Base-by-base conservation (phyloP, 2,329 filamentous ascomycete species). In the Talaromyces sp. region DNA sequence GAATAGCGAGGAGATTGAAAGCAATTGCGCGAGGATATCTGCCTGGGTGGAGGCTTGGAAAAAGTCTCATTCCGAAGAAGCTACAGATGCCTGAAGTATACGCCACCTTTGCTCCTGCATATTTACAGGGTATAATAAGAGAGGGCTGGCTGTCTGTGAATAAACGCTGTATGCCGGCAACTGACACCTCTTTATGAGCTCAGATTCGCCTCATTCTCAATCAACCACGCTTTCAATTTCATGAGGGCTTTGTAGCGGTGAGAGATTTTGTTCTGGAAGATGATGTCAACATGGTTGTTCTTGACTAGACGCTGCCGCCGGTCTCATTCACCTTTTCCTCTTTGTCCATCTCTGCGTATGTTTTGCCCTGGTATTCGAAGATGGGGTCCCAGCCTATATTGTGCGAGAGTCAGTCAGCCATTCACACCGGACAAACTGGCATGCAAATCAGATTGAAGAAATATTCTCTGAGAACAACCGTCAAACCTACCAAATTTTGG, bases 341-440 rank as follows among this genome's bases (percentile, higher is more conserved):
- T 68, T 88, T 93, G 60, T 92, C 90, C 95, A 99, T 99, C 81
- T 99, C 95, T 33, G 95, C 95, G 76, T 96, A 89, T 81, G 95
- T 99, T 79, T 92, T 83, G 49, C 93, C 93, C 69, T 96, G 86
- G 71, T 96, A 94, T 80, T 99, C 95, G 73, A 99, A 99, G 69
- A 96, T 90, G 2, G 95, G 88, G 77, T 99, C 95, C 95, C 95
- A 99, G 54, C 94, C 93, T 96, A 68, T 61, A 47, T 11, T 35
- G 7, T 52, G 37, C 45, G 19, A 39, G 50, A 37, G 27, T 57
- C 33, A 62, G 52, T 33, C 33, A 41, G 52, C 24, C 41, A 47
- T 43, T 16, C 9, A 19, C 5, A 47, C 39, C 39, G 37, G 13
- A 31, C 57, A 52, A 49, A 6, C 50, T 14, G 37, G 52, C 27